Evolutionary conservation across 176 grass and related monocot species (phyloP).

Genomic region (Aegilops tauschii): DNA sequence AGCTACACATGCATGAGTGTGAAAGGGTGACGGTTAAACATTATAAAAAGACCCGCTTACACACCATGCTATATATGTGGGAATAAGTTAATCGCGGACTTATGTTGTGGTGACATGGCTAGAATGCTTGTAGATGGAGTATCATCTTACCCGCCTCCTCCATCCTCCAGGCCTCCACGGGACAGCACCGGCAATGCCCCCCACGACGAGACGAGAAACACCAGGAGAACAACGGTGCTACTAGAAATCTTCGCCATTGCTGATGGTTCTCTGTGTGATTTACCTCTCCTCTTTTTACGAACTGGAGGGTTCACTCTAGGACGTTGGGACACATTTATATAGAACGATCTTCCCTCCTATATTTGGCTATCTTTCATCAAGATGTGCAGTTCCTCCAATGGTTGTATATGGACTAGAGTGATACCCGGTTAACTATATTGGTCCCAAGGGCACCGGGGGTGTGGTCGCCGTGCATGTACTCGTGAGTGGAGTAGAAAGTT

Average conservation of each 20-base stretch:
- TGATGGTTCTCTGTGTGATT: neutral
- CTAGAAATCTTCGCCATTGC: conserved; percentile 25
- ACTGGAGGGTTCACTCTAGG: neutral
- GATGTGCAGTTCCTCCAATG: neutral
- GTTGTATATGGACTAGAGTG: conserved; percentile 25
- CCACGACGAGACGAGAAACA: conserved; percentile 27
- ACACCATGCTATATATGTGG: neutral
- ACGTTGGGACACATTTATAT: conserved; percentile 1
- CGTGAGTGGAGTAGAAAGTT: neutral
- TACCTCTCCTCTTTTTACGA: neutral
- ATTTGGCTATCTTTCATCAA: conserved; percentile 3
- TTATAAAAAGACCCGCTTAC: neutral
- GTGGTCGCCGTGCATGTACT: neutral
- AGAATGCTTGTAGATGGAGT: neutral
- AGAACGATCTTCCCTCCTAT: neutral
- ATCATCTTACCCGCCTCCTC: neutral
- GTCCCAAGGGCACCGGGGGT: neutral
- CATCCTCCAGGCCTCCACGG: too few relatives aligned
- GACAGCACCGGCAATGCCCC: neutral
- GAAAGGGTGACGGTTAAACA: neutral
- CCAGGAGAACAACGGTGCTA: neutral
- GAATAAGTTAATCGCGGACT: neutral
- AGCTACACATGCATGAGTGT: neutral
- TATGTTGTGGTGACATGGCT: neutral
- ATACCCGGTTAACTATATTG: neutral